Conservation (phyloP, 305 asterid genomes). For the Fraxinus floribunda region DNA sequence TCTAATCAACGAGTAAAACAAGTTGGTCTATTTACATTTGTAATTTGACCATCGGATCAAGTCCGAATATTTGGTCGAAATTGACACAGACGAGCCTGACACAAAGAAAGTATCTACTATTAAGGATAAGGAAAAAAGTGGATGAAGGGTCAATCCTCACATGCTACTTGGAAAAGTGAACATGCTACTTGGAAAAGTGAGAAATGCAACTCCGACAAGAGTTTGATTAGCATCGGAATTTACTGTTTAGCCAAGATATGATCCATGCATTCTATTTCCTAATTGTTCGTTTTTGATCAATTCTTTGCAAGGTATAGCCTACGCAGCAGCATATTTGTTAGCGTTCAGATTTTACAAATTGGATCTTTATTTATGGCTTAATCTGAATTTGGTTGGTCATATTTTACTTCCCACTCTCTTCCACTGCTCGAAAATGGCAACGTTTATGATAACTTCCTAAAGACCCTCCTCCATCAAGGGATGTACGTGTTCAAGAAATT, state of each 20-base stretch:
- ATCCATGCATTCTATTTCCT: not conserved
- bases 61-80: no score
- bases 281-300: not conserved
- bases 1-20: no score
- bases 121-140: slow-evolving; percentile 82
- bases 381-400: not conserved
- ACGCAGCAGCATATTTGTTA: not conserved
- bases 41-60: no score
- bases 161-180: slow-evolving; percentile 80
- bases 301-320: not conserved
- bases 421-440: not conserved
- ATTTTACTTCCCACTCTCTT: no score
- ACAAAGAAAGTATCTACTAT: slow-evolving; percentile 73
- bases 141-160: slow-evolving; percentile 90
- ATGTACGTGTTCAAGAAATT: not conserved
- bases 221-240: slow-evolving; percentile 55
- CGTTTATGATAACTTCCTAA: not conserved
- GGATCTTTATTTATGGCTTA: not conserved
- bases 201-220: slow-evolving; percentile 97
- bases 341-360: not conserved
- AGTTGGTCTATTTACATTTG: no score
- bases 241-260: not conserved
- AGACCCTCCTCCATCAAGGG: not conserved
- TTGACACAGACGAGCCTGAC: slow-evolving; percentile 42
- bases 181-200: slow-evolving; percentile 80